Conservation (phyloP, 805 yeast species). For the Metschnikowia noctiluminum region DNA sequence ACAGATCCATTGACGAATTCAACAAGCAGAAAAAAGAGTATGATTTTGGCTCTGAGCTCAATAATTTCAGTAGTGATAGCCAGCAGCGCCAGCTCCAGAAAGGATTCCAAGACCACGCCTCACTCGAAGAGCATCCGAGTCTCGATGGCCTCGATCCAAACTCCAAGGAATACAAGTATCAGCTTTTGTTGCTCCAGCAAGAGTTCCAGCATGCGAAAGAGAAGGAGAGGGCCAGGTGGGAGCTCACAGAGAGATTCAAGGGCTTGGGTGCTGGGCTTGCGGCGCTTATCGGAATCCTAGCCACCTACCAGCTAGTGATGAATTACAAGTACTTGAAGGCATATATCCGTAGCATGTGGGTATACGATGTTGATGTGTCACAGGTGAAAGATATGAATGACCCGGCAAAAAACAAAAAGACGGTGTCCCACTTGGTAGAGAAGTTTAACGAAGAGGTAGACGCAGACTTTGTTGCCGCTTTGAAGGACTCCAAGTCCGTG, state of each 20-base stretch:
- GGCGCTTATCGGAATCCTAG: constrained; percentile 36
- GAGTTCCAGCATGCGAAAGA: constrained; percentile 25
- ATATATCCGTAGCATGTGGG: constrained; percentile 30
- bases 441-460: constrained; percentile 25
- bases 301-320: constrained; percentile 40
- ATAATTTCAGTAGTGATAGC: constrained; percentile 9
- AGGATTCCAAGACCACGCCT: not conserved
- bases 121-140: constrained; percentile 23
- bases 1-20: constrained; percentile 33
- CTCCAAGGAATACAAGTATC: constrained; percentile 37
- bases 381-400: constrained; percentile 33
- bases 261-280: constrained; percentile 43
- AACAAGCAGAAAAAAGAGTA: constrained; percentile 33
- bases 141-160: constrained; percentile 26
- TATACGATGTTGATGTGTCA: constrained; percentile 36
- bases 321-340: constrained; percentile 42
- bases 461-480: constrained; percentile 15
- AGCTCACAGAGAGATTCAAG: constrained; percentile 42
- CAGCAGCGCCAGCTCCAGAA: constrained; percentile 2
- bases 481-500: constrained; percentile 23
- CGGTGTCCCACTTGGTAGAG: constrained; percentile 23
- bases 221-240: constrained; percentile 30
- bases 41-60: constrained; percentile 21
- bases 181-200: constrained; percentile 26
- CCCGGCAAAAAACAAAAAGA: constrained; percentile 29